Evolutionary conservation across 768 basidiomycete genomes (phyloP), one percentile per base, ranked within the genome.

Genomic region (Mycena amicta): DNA sequence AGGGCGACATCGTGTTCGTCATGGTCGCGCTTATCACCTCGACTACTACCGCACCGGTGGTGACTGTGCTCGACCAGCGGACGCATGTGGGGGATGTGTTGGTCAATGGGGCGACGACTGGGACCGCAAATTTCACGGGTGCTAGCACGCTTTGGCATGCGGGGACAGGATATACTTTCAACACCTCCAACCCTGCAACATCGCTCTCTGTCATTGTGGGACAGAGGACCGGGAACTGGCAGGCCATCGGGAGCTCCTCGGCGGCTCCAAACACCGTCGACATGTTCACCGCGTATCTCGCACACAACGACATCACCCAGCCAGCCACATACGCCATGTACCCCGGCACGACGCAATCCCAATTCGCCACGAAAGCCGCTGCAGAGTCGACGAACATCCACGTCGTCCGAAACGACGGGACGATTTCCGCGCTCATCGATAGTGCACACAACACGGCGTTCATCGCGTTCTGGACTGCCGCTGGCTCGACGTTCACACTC

Each of bases 391-490:
- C 57, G n/a, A 62, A 65, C 49, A 47, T 71, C 20, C 67, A 67
- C 46, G 74, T 79, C 50, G 55, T 73, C 22, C 67, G 64, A 16
- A 72, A 65, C 55, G 74, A 81, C 58, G 68, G 58, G 0, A 57
- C 67, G 25, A 70, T 79, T 26, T 80, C 80, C 6, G 80, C 80
- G 11, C 63, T 80, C 16, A 66, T 73, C 43, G 80, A 83, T 61
- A 62, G 55, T 4, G 60, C 64, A 11, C 66, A 77, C 53, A 60
- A 67, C 22, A 75, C 71, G 3, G 70, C 75, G 23, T 74, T 74
- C 67, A 68, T 74, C 23, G 74, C 80, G n/a, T 80, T 83, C 66
- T 84, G 83, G 83, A 66, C 65, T 13, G 58, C 64, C n/a, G 63
- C 57, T 2, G 69, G 67, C 0, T 81, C 79, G 4, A 75, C 74